A percentile compares a stretch with the other conserved stretches of the same genome.
phyloP scores from a whole-genome alignment of 1,139 yeast species.

The Pichia sp. region DNA sequence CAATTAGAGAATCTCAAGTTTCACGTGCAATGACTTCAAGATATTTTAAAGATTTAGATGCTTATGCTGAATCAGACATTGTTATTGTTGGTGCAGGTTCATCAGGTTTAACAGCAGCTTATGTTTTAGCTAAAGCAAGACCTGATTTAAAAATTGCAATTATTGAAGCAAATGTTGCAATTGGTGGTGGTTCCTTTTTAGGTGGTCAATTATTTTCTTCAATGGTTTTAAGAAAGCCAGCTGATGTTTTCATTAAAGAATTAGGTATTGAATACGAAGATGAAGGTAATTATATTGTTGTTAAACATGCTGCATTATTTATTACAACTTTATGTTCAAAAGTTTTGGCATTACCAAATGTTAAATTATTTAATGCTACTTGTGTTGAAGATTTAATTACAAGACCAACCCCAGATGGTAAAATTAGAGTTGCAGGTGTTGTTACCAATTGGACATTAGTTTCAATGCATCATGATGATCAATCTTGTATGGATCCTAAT shows the following conservation, averaged over 20 bases:
- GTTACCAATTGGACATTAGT: slow-evolving; percentile 82
- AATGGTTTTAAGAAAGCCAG: slow-evolving; percentile 76
- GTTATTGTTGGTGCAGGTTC: slow-evolving; percentile 79
- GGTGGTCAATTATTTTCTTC: slow-evolving; percentile 80
- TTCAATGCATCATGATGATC: slow-evolving; percentile 69
- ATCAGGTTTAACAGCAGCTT: slow-evolving; percentile 73
- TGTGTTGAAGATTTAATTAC: slow-evolving; percentile 79
- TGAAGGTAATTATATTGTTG: slow-evolving; percentile 76
- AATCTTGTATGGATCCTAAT: slow-evolving; percentile 81
- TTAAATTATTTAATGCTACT: slow-evolving; percentile 73
- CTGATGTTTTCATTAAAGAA: slow-evolving; percentile 60
- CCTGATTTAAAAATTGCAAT: slow-evolving; percentile 74
- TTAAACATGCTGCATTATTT: slow-evolving; percentile 75
- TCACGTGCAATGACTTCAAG: slow-evolving; percentile 81
- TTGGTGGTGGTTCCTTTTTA: slow-evolving; percentile 79
- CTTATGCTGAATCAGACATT: slow-evolving; percentile 67
- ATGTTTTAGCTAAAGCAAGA: slow-evolving; percentile 63
- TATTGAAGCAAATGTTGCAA: slow-evolving; percentile 67
- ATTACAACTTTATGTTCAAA: slow-evolving; percentile 67
- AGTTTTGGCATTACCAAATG: slow-evolving; percentile 66
- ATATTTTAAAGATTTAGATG: slow-evolving; percentile 68
- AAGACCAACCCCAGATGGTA: slow-evolving; percentile 54
- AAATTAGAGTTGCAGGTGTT: slow-evolving; percentile 67
- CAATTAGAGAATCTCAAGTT: slow-evolving; percentile 72
- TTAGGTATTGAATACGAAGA: slow-evolving; percentile 65